Percentiles rank a stretch among this genome's conserved stretches.
Conservation (phyloP, 441 rosid species). For the Melastoma candidum region DNA sequence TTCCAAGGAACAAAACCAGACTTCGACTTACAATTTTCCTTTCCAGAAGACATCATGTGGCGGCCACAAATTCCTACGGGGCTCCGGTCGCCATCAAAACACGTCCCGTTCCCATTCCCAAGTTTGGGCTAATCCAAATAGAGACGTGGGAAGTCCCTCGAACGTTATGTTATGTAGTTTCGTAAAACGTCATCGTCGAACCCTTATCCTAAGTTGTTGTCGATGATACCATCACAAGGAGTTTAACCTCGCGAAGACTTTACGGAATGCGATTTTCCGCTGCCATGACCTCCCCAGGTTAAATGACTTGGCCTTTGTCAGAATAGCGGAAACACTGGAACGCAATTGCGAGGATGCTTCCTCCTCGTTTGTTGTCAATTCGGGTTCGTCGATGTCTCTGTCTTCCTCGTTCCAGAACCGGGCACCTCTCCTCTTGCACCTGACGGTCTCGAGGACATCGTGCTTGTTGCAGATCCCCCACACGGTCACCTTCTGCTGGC, state of each 20-base stretch:
- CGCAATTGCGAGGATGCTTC: slow-evolving; percentile 4
- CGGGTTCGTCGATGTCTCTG: not conserved
- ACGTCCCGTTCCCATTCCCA: no score
- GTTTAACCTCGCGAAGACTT: slow-evolving; percentile 47
- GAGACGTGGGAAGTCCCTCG: no score
- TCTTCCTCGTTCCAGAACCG: slow-evolving; percentile 64
- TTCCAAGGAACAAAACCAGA: no score
- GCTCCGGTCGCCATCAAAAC: no score
- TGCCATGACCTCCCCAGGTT: slow-evolving; percentile 28
- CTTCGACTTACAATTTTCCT: no score
- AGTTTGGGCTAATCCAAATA: no score
- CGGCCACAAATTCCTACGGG: no score
- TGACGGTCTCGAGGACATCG: slow-evolving; percentile 44
- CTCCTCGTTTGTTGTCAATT: slow-evolving; percentile 13
- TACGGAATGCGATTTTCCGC: slow-evolving; percentile 42
- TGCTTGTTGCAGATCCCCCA: slow-evolving; percentile 88
- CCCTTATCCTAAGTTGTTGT: no score
- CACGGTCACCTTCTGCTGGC: slow-evolving; percentile 68
- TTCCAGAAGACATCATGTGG: no score
- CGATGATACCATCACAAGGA: slow-evolving; percentile 29
- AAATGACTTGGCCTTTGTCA: slow-evolving; percentile 26
- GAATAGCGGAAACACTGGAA: slow-evolving; percentile 24
- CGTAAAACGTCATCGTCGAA: no score
- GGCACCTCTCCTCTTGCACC: slow-evolving; percentile 63
- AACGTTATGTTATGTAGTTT: no score